Percentiles rank a stretch among this genome's conserved stretches.
These are phyloP conservation scores for Phytophthora fragariaefolia DNA, from an alignment of 352 stramenopile genomes.

Conservation along the genomic window DNA sequence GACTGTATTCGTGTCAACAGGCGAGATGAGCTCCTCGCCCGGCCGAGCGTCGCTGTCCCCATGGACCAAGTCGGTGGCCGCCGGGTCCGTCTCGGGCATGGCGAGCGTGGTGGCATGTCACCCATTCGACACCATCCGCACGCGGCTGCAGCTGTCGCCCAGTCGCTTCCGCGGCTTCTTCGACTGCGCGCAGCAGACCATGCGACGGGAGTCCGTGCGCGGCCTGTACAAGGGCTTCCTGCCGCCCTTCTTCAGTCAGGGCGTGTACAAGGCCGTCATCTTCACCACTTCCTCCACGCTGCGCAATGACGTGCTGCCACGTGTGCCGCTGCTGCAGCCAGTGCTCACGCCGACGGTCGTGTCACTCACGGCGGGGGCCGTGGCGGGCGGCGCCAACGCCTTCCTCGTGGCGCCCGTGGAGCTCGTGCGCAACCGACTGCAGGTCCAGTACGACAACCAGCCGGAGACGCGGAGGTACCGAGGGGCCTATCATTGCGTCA, in stretches of 20 bases:
- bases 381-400: constrained; percentile 76
- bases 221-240: constrained; percentile 88
- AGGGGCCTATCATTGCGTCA: constrained; percentile 62
- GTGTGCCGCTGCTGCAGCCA: constrained; percentile 39
- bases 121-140: constrained; percentile 88
- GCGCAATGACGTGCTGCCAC: constrained; percentile 60
- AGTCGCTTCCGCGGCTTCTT: constrained; percentile 65
- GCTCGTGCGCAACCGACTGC: constrained; percentile 82
- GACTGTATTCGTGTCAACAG: neutral
- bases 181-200: constrained; percentile 66
- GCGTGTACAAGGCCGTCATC: constrained; percentile 90
- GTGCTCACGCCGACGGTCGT: constrained; percentile 53
- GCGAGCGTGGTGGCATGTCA: constrained; percentile 84
- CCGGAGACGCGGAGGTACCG: constrained; percentile 53
- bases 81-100: constrained; percentile 85
- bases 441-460: constrained; percentile 78
- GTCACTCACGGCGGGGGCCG: constrained; percentile 50
- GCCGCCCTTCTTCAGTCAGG: constrained; percentile 88
- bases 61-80: constrained; percentile 72
- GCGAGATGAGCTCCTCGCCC: constrained; percentile 28
- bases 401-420: constrained; percentile 78
- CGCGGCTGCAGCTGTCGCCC: constrained; percentile 81
- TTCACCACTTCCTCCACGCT: constrained; percentile 77
- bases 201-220: constrained; percentile 63
- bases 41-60: constrained; percentile 43